Evolutionary conservation across 306 rosid species (phyloP).

Genomic region (Oxytropis ochrocephala): DNA sequence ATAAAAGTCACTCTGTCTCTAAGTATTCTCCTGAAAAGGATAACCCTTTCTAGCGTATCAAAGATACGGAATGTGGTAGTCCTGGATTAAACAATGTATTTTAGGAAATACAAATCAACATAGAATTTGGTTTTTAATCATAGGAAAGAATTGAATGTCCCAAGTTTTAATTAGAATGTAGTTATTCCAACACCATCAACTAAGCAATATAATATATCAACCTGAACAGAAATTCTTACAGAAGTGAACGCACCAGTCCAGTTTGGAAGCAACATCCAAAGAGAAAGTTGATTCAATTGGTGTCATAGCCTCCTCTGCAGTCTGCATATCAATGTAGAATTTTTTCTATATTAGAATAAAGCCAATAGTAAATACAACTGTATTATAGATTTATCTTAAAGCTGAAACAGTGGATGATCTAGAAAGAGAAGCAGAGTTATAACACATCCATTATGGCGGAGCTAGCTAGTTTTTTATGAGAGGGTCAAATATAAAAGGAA

Average conservation of each 20-base stretch:
- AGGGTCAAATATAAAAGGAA: too few species aligned
- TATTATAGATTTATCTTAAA: not conserved
- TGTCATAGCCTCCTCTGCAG: constrained; percentile 98
- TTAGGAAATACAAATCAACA: not conserved
- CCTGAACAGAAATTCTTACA: constrained; percentile 6
- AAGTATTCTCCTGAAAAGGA: not conserved
- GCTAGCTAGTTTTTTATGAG: too few species aligned
- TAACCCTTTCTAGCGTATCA: not conserved
- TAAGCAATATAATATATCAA: not conserved
- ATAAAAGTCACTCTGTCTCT: not conserved
- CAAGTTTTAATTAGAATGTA: not conserved
- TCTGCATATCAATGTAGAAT: constrained; percentile 40
- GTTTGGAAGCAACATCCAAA: constrained; percentile 80
- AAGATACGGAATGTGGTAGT: not conserved
- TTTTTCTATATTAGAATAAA: constrained; percentile 8
- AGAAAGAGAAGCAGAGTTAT: constrained; percentile 2
- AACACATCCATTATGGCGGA: not conserved
- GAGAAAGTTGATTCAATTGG: constrained; percentile 97
- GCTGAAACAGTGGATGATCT: constrained; percentile 13
- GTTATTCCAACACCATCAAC: not conserved
- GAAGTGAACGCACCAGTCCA: constrained; percentile 71
- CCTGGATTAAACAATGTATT: not conserved
- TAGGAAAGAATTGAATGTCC: not conserved
- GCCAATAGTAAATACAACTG: constrained; percentile 7
- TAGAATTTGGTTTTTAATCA: not conserved